phyloP scores from a whole-genome alignment of 768 basidiomycete species.

The Tricholoma terreum region DNA sequence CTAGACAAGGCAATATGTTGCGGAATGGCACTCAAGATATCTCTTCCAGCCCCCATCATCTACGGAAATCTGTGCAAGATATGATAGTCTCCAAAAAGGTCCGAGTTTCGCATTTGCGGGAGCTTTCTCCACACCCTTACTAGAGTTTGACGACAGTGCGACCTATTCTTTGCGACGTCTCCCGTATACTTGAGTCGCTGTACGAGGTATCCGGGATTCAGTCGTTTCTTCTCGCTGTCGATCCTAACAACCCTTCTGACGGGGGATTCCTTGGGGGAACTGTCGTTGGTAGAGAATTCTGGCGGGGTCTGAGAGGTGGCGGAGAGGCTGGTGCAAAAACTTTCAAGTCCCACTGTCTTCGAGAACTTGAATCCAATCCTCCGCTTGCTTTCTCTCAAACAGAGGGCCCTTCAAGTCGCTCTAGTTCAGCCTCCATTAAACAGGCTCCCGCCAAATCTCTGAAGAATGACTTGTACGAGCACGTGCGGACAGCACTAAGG shows the following conservation, averaged over 20 bases:
- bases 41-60: slow-evolving; percentile 39
- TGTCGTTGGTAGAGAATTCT: slow-evolving; percentile 58
- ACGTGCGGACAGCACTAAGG: slow-evolving; percentile 54
- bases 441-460: slow-evolving; percentile 33
- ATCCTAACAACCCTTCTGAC: slow-evolving; percentile 45
- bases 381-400: slow-evolving; percentile 8
- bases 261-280: slow-evolving; percentile 65
- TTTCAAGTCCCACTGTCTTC: slow-evolving; percentile 48
- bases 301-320: slow-evolving; percentile 57
- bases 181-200: slow-evolving; percentile 53
- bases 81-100: slow-evolving; percentile 19
- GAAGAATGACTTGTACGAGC: slow-evolving; percentile 56
- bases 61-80: slow-evolving; percentile 5
- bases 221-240: slow-evolving; percentile 60
- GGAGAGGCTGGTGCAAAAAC: slow-evolving; percentile 54
- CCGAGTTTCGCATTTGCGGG: slow-evolving; percentile 11
- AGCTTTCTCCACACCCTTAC: slow-evolving; percentile 11
- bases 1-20: slow-evolving; percentile 50
- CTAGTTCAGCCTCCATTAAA: slow-evolving; percentile 16
- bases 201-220: slow-evolving; percentile 49
- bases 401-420: slow-evolving; percentile 11
- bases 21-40: slow-evolving; percentile 62
- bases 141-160: slow-evolving; percentile 34
- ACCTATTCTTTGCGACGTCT: slow-evolving; percentile 45
- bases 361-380: slow-evolving; percentile 19